A percentile compares a stretch with the other conserved stretches of the same genome.
Conservation (phyloP, 371 early-diverging fungal genomes). For the Mucor indicus region DNA sequence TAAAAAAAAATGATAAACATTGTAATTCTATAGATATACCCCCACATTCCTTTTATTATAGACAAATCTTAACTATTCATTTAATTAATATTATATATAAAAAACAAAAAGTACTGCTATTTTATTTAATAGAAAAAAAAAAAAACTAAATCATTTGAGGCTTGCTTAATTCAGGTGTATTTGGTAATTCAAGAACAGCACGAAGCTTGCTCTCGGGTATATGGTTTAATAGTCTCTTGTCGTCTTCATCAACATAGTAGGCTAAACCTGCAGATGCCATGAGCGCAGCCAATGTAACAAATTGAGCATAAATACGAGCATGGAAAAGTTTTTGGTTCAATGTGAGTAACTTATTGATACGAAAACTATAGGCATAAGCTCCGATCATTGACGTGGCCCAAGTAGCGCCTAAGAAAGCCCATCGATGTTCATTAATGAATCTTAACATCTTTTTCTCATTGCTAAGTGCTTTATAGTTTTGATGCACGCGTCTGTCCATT, state of each 20-base stretch:
- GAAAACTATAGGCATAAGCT: slow-evolving; percentile 4
- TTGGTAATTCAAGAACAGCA: slow-evolving; percentile 8
- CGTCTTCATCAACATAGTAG: slow-evolving; percentile 3
- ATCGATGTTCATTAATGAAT: slow-evolving; percentile 4
- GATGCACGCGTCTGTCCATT: slow-evolving; percentile 4
- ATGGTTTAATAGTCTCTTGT: slow-evolving; percentile 2
- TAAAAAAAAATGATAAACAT: background rate
- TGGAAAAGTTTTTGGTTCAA: slow-evolving; percentile 3
- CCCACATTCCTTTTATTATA: background rate
- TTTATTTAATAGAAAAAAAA: background rate
- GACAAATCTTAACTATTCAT: no score
- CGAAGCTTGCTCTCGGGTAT: slow-evolving; percentile 6
- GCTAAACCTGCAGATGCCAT: slow-evolving; percentile 5
- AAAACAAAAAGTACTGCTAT: background rate
- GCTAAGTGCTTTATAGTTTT: slow-evolving; percentile 3
- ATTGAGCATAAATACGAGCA: slow-evolving; percentile 15
- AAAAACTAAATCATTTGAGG: background rate
- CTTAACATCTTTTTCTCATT: background rate
- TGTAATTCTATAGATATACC: background rate
- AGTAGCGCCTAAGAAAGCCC: slow-evolving; percentile 7
- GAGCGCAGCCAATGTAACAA: slow-evolving; percentile 1
- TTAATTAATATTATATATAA: no score
- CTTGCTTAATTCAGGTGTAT: background rate
- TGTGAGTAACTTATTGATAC: background rate
- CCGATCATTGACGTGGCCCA: slow-evolving; percentile 4